Evolutionary conservation across 164 flowering plant species (phyloP).

Genomic region (Liquidambar formosana): DNA sequence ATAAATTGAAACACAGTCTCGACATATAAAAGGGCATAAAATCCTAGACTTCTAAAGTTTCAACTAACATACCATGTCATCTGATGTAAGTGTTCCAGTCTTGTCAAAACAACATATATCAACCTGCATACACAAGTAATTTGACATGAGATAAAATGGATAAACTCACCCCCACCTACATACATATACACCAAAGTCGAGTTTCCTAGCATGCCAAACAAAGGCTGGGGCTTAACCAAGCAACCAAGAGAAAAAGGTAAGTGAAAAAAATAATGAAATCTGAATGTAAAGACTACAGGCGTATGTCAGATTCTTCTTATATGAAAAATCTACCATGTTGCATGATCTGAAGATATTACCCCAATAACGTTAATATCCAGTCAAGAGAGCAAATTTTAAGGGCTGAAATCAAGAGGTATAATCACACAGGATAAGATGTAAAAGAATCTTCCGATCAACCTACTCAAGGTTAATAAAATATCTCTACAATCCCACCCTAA

Average conservation of each 20-base stretch:
- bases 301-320: no score
- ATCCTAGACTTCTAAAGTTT: neutral
- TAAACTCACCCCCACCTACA: neutral
- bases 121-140: conserved; percentile 54
- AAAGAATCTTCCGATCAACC: neutral
- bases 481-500: no score
- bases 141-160: neutral
- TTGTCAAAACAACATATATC: conserved; percentile 98
- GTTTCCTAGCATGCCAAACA: neutral
- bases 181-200: neutral
- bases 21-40: neutral
- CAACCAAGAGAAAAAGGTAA: no score
- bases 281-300: no score
- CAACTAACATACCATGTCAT: conserved; percentile 82
- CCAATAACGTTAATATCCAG: neutral
- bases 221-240: no score
- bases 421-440: neutral
- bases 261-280: no score
- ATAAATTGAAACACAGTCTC: conserved; percentile 1
- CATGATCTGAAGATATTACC: neutral
- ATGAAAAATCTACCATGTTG: neutral
- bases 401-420: neutral
- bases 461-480: no score
- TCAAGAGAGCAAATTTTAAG: neutral
- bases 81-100: conserved; percentile 97